Evolutionary conservation across 2,329 filamentous ascomycete species (phyloP).

Genomic region (Colletotrichum zoysiae): DNA sequence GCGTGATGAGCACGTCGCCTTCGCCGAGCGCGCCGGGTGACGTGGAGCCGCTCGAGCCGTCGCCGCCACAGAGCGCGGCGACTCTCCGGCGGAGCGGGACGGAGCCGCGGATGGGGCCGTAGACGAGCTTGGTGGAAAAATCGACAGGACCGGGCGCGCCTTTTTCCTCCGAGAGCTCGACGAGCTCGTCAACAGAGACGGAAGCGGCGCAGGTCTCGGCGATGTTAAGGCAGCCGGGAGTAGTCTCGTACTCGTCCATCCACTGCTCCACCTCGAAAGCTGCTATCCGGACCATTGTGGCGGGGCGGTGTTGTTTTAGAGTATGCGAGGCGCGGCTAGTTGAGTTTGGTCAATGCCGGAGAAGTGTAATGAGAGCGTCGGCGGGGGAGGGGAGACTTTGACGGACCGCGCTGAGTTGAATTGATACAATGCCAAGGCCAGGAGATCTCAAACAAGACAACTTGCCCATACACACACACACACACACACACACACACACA

Average conservation of each 20-base stretch:
- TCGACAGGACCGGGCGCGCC: slow-evolving; percentile 56
- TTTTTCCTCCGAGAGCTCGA: slow-evolving; percentile 68
- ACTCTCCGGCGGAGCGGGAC: slow-evolving; percentile 73
- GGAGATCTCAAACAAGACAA: slow-evolving; percentile 27
- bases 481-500: background rate
- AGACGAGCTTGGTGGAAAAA: slow-evolving; percentile 71
- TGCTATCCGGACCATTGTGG: slow-evolving; percentile 50
- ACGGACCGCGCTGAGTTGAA: slow-evolving; percentile 8
- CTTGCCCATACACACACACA: slow-evolving; percentile 8
- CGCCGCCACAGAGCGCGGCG: slow-evolving; percentile 72
- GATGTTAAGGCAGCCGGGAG: slow-evolving; percentile 73
- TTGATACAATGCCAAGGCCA: slow-evolving; percentile 36
- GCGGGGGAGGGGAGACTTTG: background rate
- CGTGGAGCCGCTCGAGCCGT: slow-evolving; percentile 51
- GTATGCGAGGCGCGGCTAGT: background rate
- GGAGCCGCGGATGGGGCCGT: slow-evolving; percentile 80
- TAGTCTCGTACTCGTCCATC: slow-evolving; percentile 73
- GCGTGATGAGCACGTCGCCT: slow-evolving; percentile 78
- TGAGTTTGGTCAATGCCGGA: background rate
- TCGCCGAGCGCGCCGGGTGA: slow-evolving; percentile 42
- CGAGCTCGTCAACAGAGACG: slow-evolving; percentile 77
- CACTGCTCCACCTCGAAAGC: slow-evolving; percentile 78
- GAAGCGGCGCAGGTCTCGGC: slow-evolving; percentile 85
- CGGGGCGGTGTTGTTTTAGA: background rate
- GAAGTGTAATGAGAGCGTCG: background rate